A percentile compares a stretch with the other conserved stretches of the same genome.
These are phyloP conservation scores for Thalassiosira ordinaria DNA, from an alignment of 352 stramenopile species.

Conservation along the genomic window DNA sequence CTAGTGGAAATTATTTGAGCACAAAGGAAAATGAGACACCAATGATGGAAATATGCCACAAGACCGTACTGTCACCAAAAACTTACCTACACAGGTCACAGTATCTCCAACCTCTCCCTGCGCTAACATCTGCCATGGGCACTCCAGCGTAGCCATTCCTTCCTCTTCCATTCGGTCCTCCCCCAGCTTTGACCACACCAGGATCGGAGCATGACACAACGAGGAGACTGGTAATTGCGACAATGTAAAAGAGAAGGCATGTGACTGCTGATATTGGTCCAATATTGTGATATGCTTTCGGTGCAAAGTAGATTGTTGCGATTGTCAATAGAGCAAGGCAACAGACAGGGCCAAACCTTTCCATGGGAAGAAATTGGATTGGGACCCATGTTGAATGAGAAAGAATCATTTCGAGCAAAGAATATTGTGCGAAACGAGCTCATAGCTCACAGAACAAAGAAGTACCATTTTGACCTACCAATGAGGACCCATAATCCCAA, in stretches of 20 bases:
- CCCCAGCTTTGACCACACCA: slow-evolving; percentile 58
- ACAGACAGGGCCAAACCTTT: slow-evolving; percentile 64
- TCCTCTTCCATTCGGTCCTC: slow-evolving; percentile 15
- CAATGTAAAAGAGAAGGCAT: slow-evolving; percentile 64
- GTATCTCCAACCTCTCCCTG: slow-evolving; percentile 63
- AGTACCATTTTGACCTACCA: slow-evolving; percentile 33
- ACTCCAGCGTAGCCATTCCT: slow-evolving; percentile 40
- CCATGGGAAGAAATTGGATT: too few relatives aligned
- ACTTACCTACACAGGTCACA: slow-evolving; percentile 78
- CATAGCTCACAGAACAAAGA: too few relatives aligned
- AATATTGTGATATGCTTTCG: slow-evolving; percentile 33
- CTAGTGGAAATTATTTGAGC: too few relatives aligned
- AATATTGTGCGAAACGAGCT: too few relatives aligned
- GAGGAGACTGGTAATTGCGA: slow-evolving; percentile 44
- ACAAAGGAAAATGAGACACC: too few relatives aligned
- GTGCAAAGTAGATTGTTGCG: slow-evolving; percentile 60
- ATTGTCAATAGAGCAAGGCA: slow-evolving; percentile 55
- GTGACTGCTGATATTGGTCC: slow-evolving; percentile 54
- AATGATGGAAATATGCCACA: too few relatives aligned
- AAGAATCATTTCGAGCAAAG: neutral
- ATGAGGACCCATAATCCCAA: slow-evolving; percentile 78
- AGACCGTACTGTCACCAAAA: too few relatives aligned
- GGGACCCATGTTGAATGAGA: neutral
- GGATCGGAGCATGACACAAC: slow-evolving; percentile 73
- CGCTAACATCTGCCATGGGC: slow-evolving; percentile 25